Evolutionary conservation across 2,329 filamentous ascomycete species (phyloP), one percentile per base, ranked within the genome.

Genomic region (Xenoacremonium recifei): DNA sequence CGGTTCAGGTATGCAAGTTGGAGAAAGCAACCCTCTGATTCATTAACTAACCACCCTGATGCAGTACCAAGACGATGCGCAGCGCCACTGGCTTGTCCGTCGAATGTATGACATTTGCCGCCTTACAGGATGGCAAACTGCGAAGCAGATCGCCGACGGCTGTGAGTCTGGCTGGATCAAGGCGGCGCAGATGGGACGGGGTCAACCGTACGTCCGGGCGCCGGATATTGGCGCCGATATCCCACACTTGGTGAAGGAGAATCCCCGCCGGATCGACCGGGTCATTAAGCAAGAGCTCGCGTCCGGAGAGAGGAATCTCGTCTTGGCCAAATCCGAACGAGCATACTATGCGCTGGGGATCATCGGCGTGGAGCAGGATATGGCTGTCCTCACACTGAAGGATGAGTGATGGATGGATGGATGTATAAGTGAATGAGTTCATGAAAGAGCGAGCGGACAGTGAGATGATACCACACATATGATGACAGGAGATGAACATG

Each of bases 81-180:
- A 97, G 57, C 82, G 93, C 1, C 76, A 79, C 43, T 95, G 89
- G 87, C 79, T 85, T 0, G 76, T 96, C 49, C 75, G 77, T 23
- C 81, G 86, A 20, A 75, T 96, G 41, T 77, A 82, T 53, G 84
- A 89, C 54, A 84, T 95, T 29, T 80, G 86, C 3, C 80, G 84
- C 2, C 73, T 93, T 6, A 96, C 89, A 0, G 93, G 93, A 1
- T 96, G 89, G 87, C 85, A 89, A 55, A 89, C 86, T 2, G 87
- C 89, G 2, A 78, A 81, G 23, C 81, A 90, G 30, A 92, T 96
- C 49, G 89, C 89, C 1, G 75, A 80, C 36, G 90, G 89, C 2
- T 95, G 89, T 62, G 91, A 97, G 64, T 84, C 82, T 3, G 78
- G 82, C 1, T 99, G 93, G 93, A 75, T 79, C 45, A 87, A 84